Percentiles rank a stretch among this genome's conserved stretches.
Evolutionary conservation across 108 stramenopile genomes (phyloP).

Genomic region (Fragilaria crotonensis): DNA sequence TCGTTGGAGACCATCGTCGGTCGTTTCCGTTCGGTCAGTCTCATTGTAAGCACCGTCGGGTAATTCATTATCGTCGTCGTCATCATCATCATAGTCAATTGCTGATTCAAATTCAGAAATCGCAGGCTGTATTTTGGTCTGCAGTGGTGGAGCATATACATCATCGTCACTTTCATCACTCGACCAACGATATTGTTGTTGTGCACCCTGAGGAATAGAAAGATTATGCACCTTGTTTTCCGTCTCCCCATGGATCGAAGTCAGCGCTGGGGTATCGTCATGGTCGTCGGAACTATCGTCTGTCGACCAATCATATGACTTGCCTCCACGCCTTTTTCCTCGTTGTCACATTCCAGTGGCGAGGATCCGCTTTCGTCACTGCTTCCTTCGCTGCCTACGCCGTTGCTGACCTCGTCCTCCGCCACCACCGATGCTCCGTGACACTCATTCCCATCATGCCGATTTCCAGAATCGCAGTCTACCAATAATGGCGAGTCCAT

Average conservation of each 20-base stretch:
- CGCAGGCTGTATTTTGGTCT: conserved; percentile 7
- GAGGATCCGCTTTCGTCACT: background rate
- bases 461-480: background rate
- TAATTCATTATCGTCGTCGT: conserved; percentile 4
- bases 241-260: background rate
- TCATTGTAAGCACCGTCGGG: conserved; percentile 19
- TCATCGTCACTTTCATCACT: background rate
- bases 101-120: conserved; percentile 56
- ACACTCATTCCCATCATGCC: background rate
- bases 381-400: background rate
- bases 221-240: conserved; percentile 5
- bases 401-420: conserved; percentile 3
- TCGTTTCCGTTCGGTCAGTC: conserved; percentile 5
- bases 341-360: background rate
- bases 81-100: conserved; percentile 26
- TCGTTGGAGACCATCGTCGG: conserved; percentile 24
- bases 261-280: background rate
- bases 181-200: background rate
- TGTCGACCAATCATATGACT: background rate
- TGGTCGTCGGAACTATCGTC: background rate
- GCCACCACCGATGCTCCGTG: conserved; percentile 16
- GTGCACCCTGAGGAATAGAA: background rate
- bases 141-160: background rate
- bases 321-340: background rate
- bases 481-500: background rate